phyloP scores from a whole-genome alignment of 1,284 basidiomycete genomes.

The Entoloma clypeatum region DNA sequence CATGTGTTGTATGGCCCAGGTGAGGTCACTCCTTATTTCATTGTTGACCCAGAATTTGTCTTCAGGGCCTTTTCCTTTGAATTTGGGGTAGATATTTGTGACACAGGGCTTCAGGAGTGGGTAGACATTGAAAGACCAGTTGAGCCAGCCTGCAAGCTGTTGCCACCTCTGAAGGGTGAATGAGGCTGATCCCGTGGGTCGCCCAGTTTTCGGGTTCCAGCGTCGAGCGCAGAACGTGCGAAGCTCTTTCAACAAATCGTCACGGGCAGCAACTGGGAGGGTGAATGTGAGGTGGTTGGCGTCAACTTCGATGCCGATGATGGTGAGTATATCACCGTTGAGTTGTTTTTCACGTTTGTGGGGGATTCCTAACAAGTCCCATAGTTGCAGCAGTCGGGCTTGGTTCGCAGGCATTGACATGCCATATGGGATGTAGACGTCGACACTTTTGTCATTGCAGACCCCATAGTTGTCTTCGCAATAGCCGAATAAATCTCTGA shows the following conservation, averaged over 20 bases:
- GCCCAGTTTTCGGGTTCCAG: too few species aligned
- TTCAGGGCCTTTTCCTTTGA: slow-evolving; percentile 21
- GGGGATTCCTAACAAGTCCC: slow-evolving; percentile 37
- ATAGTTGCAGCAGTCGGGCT: slow-evolving; percentile 29
- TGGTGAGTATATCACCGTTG: slow-evolving; percentile 23
- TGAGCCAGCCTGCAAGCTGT: slow-evolving; percentile 27
- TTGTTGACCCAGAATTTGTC: slow-evolving; percentile 29
- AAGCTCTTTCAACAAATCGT: neutral
- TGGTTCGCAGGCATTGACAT: slow-evolving; percentile 29
- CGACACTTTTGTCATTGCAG: slow-evolving; percentile 17
- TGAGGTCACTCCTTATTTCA: slow-evolving; percentile 6
- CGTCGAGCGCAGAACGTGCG: neutral
- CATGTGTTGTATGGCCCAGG: slow-evolving; percentile 1
- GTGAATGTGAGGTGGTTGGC: slow-evolving; percentile 7
- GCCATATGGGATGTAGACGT: slow-evolving; percentile 28
- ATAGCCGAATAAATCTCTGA: slow-evolving; percentile 26
- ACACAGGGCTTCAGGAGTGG: slow-evolving; percentile 30
- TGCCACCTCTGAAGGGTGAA: slow-evolving; percentile 27
- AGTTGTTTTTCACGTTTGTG: slow-evolving; percentile 39
- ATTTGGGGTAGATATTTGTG: slow-evolving; percentile 32
- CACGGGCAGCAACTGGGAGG: neutral
- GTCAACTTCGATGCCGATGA: slow-evolving; percentile 16
- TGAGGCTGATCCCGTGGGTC: neutral
- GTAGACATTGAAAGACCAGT: slow-evolving; percentile 36
- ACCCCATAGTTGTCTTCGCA: slow-evolving; percentile 35